Conservation (phyloP, 768 basidiomycete species). For the Tricholoma bakamatsutake region DNA sequence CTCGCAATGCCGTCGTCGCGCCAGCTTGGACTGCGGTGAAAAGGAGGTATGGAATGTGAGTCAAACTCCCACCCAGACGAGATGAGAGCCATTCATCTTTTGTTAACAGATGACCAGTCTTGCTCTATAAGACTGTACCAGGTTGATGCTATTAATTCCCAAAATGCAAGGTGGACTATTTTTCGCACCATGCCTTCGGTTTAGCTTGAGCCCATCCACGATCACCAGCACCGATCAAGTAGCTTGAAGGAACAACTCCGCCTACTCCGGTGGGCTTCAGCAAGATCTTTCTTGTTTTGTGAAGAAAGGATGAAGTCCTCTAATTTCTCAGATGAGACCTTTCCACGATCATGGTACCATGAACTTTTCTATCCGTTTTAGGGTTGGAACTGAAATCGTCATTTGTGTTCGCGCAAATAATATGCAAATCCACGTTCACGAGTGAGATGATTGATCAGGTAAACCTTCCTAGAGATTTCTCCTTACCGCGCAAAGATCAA, state of each 20-base stretch:
- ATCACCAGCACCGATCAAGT: not conserved
- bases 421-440: not conserved
- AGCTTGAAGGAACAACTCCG: slow-evolving; percentile 1
- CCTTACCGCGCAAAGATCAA: not conserved
- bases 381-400: not conserved
- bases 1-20: slow-evolving; percentile 50
- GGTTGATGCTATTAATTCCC: not conserved
- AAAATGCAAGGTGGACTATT: not conserved
- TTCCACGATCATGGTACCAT: not conserved
- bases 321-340: not conserved
- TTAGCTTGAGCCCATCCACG: not conserved
- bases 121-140: not conserved
- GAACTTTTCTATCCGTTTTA: not conserved
- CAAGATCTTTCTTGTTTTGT: not conserved
- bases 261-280: not conserved
- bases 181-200: not conserved
- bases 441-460: not conserved
- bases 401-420: not conserved
- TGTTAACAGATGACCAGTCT: not conserved
- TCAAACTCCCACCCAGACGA: not conserved
- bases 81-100: not conserved
- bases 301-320: not conserved
- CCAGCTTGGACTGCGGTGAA: slow-evolving; percentile 73
- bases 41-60: slow-evolving; percentile 64
- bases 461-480: not conserved